Evolutionary conservation across 2,329 filamentous ascomycete species (phyloP).

Genomic region (Hypocreales sp.): DNA sequence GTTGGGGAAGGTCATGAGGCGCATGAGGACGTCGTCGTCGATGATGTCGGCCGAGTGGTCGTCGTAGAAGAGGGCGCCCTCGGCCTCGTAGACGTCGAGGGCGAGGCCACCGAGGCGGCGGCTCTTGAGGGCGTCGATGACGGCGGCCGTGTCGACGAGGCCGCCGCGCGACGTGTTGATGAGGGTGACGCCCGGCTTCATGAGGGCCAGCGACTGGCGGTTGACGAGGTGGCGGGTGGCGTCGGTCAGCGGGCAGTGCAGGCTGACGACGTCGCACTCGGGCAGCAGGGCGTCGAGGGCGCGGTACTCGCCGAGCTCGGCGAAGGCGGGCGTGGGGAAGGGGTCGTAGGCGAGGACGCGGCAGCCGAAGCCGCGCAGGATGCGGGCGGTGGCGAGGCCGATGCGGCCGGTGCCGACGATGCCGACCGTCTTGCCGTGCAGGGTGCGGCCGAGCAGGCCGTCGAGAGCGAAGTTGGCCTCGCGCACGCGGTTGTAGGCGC

Average conservation of each 20-base stretch:
- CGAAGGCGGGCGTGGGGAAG: constrained; percentile 31
- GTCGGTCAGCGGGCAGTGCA: constrained; percentile 51
- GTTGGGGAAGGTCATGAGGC: constrained; percentile 53
- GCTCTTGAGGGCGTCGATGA: constrained; percentile 44
- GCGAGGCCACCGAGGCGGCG: constrained; percentile 45
- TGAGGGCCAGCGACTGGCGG: constrained; percentile 29
- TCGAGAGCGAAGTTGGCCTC: constrained; percentile 54
- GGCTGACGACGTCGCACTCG: constrained; percentile 43
- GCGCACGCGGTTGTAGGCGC: constrained; percentile 51
- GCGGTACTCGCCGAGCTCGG: constrained; percentile 32
- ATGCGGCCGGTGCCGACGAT: constrained; percentile 51
- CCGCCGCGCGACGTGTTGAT: constrained; percentile 56
- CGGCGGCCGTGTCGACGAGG: constrained; percentile 42
- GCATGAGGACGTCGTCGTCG: constrained; percentile 49
- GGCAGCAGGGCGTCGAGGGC: constrained; percentile 37
- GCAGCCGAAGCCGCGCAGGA: constrained; percentile 52
- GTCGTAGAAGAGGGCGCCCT: constrained; percentile 48
- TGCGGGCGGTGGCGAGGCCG: constrained; percentile 43
- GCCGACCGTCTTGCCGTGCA: constrained; percentile 50
- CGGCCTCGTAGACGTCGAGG: constrained; percentile 54
- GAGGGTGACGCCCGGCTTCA: constrained; percentile 45
- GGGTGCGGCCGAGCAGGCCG: constrained; percentile 44
- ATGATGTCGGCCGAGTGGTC: constrained; percentile 51
- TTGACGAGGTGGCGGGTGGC: constrained; percentile 47
- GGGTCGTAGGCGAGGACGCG: constrained; percentile 45